Base-by-base conservation (phyloP, 805 yeast genomes). In the Pichia membranifaciens region DNA sequence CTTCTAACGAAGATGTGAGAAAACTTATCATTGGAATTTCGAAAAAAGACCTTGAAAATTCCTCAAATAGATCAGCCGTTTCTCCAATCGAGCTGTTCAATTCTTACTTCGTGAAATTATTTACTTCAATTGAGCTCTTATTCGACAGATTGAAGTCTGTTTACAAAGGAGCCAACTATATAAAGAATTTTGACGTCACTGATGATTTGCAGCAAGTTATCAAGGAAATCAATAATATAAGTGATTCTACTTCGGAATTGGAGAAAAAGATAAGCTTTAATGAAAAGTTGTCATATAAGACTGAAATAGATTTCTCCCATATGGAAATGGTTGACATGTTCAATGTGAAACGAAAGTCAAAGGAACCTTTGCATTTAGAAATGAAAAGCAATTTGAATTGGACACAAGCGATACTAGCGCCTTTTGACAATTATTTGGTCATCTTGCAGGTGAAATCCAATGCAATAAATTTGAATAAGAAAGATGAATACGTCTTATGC, bases 401-500 rank as follows among this genome's bases (percentile, higher is more conserved):
- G 54, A 75, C 72, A 54, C 64, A 69, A 48, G 66, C 74, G 23
- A 58, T 68, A 20, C 59, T 76, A 32, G 70, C 69, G 44, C 69
- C 72, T 22, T 68, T 74, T 54, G 68, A 64, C 51, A 62, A 62
- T 39, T 63, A 59, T 45, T 39, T 64, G 22, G 51, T 61, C 9
- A 58, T 60, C 4, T 44, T 63, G 33, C 38, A 39, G 13, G 32
- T 53, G 2, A 58, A 53, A 33, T 49, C 54, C 17, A 51, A 41
- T 37, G 16, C 50, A 7, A 32, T 50, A 16, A 32, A 32, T 18
- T 25, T 43, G 15, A 57, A 51, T n/a, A 51, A 48, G 21, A 57
- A 52, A 12, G 50, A 54, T n/a, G 49, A 49, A 9, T 61, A 52
- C 25, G 32, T 57, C 1, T 42, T 64, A 38, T 51, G 50, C 32